phyloP scores from a whole-genome alignment of 2,329 filamentous ascomycete genomes.

The Talaromyces sp. region DNA sequence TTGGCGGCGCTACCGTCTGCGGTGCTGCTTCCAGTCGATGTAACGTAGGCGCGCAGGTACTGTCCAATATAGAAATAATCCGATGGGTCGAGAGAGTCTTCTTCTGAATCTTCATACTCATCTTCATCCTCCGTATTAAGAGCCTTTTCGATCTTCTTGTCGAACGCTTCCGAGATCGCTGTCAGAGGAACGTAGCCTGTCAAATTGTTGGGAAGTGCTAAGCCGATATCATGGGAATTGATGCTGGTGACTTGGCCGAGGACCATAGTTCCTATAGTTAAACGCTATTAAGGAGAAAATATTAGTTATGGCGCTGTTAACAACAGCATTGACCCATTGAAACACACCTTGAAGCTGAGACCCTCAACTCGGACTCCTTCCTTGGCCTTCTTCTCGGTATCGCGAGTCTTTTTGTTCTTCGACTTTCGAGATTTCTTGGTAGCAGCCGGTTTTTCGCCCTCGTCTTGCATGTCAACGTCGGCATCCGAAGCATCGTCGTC shows the following conservation, averaged over 20 bases:
- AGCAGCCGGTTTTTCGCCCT: slow-evolving; percentile 38
- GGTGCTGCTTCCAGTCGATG: slow-evolving; percentile 66
- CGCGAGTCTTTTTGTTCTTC: slow-evolving; percentile 53
- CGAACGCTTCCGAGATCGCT: slow-evolving; percentile 81
- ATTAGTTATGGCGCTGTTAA: not conserved
- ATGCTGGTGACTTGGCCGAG: slow-evolving; percentile 84
- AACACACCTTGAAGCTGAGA: slow-evolving; percentile 78
- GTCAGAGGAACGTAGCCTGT: slow-evolving; percentile 86
- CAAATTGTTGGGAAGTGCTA: slow-evolving; percentile 90
- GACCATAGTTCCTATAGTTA: slow-evolving; percentile 81
- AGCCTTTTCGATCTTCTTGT: slow-evolving; percentile 67
- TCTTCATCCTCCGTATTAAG: slow-evolving; percentile 60
- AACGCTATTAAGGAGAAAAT: slow-evolving; percentile 58
- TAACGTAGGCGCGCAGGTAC: slow-evolving; percentile 80
- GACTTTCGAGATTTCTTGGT: slow-evolving; percentile 41
- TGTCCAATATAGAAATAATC: slow-evolving; percentile 79
- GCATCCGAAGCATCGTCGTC: slow-evolving; percentile 60
- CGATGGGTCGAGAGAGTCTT: slow-evolving; percentile 68
- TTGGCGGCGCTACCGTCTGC: slow-evolving; percentile 57
- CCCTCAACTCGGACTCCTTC: slow-evolving; percentile 72
- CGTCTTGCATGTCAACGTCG: slow-evolving; percentile 52
- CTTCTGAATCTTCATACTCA: slow-evolving; percentile 55
- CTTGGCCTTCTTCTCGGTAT: slow-evolving; percentile 50
- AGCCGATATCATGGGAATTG: slow-evolving; percentile 71
- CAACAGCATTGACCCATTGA: not conserved